A percentile compares a stretch with the other conserved stretches of the same genome.
Conservation (phyloP, 176 grass and related monocot species). For the Panicum miliaceum region DNA sequence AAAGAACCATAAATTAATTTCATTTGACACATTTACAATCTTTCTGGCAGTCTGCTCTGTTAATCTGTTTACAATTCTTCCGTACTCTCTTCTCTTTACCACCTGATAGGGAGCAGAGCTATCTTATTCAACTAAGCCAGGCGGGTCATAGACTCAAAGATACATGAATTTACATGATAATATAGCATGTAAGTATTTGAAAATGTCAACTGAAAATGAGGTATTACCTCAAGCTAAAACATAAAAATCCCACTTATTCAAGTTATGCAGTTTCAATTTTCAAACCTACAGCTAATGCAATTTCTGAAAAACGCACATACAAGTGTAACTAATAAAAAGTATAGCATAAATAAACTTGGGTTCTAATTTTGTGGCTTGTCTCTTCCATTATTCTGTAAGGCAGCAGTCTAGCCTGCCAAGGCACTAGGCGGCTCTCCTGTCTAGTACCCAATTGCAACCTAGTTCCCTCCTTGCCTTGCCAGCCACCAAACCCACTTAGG, state of each 20-base stretch:
- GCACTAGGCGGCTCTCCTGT: neutral
- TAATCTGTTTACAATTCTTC: no score
- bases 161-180: conserved; percentile 21
- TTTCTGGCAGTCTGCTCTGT: no score
- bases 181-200: conserved; percentile 15
- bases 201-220: conserved; percentile 19
- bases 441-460: neutral
- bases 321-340: conserved; percentile 22
- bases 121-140: conserved; percentile 35
- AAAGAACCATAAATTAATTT: conserved; percentile 33
- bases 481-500: conserved; percentile 1
- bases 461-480: neutral
- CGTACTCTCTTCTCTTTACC: no score
- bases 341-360: neutral
- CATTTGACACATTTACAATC: neutral
- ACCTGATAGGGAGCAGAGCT: neutral
- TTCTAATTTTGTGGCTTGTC: neutral
- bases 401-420: neutral
- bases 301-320: neutral
- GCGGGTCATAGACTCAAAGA: neutral
- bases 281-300: conserved; percentile 12
- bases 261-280: neutral
- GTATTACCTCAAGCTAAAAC: conserved; percentile 2
- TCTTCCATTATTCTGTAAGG: neutral
- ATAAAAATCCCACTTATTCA: neutral